Evolutionary conservation across 2,329 filamentous ascomycete species (phyloP).

Genomic region (Magnaporthales sp.): DNA sequence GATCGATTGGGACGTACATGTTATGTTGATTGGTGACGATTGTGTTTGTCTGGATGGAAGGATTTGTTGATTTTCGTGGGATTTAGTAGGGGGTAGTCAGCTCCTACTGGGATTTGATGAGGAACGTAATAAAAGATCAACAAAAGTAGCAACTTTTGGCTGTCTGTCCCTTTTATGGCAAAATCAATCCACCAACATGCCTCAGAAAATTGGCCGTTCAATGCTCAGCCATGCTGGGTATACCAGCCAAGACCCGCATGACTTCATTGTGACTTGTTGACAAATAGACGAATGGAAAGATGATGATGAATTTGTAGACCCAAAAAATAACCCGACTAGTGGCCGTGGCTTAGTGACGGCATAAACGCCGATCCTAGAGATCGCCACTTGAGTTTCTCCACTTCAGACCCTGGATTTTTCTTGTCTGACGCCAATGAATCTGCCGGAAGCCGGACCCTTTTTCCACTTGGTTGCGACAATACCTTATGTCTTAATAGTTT

Average conservation of each 20-base stretch:
- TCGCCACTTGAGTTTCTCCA: background rate
- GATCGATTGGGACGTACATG: background rate
- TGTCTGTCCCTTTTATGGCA: background rate
- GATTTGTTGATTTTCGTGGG: background rate
- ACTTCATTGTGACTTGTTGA: slow-evolving; percentile 1
- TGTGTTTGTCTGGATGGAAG: background rate
- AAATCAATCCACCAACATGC: background rate
- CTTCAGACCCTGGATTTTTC: background rate
- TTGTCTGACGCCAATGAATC: background rate
- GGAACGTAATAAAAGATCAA: background rate
- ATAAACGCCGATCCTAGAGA: background rate
- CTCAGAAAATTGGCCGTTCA: background rate
- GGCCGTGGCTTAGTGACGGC: background rate
- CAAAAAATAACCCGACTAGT: background rate
- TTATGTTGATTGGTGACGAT: background rate
- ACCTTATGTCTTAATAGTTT: too few species aligned
- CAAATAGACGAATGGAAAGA: background rate
- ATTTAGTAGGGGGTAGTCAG: background rate
- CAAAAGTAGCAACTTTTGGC: background rate
- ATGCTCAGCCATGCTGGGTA: background rate
- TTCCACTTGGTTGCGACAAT: background rate
- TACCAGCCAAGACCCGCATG: background rate
- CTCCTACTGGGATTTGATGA: background rate
- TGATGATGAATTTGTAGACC: background rate
- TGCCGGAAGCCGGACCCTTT: background rate